phyloP scores from a whole-genome alignment of 1,284 basidiomycete genomes.

The Microbotryum violaceum region DNA sequence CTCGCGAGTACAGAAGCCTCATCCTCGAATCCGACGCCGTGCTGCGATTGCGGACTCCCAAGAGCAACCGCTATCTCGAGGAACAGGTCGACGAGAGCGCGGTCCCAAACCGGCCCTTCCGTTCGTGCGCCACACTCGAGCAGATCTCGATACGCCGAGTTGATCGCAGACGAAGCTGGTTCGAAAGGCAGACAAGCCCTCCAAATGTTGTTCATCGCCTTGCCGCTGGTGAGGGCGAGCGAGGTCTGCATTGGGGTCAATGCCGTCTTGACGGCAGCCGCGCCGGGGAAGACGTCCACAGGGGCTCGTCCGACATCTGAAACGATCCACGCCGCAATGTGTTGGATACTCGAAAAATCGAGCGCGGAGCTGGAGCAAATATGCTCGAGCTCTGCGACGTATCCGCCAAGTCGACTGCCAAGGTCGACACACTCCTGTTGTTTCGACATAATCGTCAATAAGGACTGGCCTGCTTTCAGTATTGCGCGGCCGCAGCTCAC shows the following conservation, averaged over 20 bases:
- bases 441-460: no score
- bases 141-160: conserved; percentile 14
- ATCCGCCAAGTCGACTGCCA: no score
- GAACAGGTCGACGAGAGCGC: conserved; percentile 22
- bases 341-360: conserved; percentile 45
- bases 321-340: conserved; percentile 41
- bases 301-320: conserved; percentile 35
- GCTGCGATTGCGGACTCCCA: conserved; percentile 18
- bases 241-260: conserved; percentile 36
- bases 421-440: no score
- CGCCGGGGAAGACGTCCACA: conserved; percentile 4
- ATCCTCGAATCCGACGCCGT: neutral
- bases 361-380: conserved; percentile 36
- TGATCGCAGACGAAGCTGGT: conserved; percentile 4
- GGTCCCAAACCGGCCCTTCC: conserved; percentile 19
- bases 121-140: conserved; percentile 1
- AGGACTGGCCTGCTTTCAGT: no score
- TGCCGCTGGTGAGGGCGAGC: conserved; percentile 40
- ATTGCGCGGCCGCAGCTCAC: neutral
- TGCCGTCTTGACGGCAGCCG: conserved; percentile 15
- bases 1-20: conserved; percentile 13
- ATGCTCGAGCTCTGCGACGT: conserved; percentile 35
- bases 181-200: conserved; percentile 35
- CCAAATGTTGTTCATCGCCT: conserved; percentile 45
- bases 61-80: conserved; percentile 25